phyloP scores from a whole-genome alignment of 495 filamentous ascomycete genomes.

The Diplogelasinospora grovesii region DNA sequence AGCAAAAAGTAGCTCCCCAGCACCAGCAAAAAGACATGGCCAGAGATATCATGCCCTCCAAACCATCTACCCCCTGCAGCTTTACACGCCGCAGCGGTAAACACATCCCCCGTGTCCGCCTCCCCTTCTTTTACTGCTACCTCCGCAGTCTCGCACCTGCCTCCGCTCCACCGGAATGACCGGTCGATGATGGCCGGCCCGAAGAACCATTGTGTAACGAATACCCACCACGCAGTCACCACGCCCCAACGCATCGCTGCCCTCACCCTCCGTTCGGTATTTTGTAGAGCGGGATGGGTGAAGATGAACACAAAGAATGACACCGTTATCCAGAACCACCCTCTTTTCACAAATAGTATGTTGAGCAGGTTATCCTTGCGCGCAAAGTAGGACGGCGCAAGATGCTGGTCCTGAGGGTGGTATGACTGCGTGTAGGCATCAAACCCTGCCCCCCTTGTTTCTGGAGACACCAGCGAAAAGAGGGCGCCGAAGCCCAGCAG shows the following conservation, averaged over 20 bases:
- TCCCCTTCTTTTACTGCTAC: conserved; percentile 17
- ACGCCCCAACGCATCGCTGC: conserved; percentile 60
- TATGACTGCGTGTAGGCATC: conserved; percentile 45
- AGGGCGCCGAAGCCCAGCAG: conserved; percentile 74
- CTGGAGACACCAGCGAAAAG: conserved; percentile 70
- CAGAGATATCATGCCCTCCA: conserved; percentile 89
- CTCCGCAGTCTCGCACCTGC: conserved; percentile 57
- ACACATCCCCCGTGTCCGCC: conserved; percentile 29
- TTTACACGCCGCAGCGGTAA: conserved; percentile 78
- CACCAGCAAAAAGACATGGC: conserved; percentile 90
- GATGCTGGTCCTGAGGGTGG: conserved; percentile 42
- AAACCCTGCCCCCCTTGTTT: conserved; percentile 54
- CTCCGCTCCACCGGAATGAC: conserved; percentile 73
- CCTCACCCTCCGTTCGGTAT: conserved; percentile 32
- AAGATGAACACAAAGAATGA: conserved; percentile 56
- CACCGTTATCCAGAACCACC: conserved; percentile 82
- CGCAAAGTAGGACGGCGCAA: conserved; percentile 82
- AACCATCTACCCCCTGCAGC: conserved; percentile 72
- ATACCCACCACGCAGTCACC: conserved; percentile 67
- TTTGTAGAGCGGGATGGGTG: conserved; percentile 47
- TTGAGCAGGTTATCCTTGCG: conserved; percentile 90
- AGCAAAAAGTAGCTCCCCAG: conserved; percentile 70
- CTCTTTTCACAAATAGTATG: conserved; percentile 83
- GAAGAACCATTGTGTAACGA: conserved; percentile 93
- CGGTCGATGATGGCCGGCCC: conserved; percentile 85